Evolutionary conservation across 78 protist species (phyloP), one percentile per base, ranked within the genome.

Genomic region (Andalucia godoyi): DNA sequence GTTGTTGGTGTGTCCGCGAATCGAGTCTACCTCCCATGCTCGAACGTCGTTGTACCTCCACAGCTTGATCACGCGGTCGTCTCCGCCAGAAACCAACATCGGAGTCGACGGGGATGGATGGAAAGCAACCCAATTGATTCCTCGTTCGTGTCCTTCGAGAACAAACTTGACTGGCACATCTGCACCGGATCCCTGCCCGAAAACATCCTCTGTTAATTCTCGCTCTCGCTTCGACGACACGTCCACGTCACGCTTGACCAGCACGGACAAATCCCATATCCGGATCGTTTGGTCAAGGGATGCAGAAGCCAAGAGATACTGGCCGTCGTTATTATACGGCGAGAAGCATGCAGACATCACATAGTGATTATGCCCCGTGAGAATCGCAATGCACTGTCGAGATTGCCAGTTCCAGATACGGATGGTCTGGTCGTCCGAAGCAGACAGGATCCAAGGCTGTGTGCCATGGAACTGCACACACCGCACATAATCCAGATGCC

Each of bases 391-490:
- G 66, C 97, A 91, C 4, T 63, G 32, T 38, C 97, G 77, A 1
- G 86, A 41, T 76, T 94, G 97, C 98, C 99, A 97, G 76, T 97
- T 95, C 99, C 99, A 97, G 53, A 97, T 87, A 32, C 98, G 87
- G 57, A 95, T 84, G 10, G 97, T 84, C 62, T 87, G 89, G 70
- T 97, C 99, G 59, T 97, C 99, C 2, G 95, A 86, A 4, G 94
- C 79, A 6, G 84, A 66, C 27, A 97, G 46, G 36, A 97, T 83
- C 99, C 99, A 97, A 13, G 99, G 99, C 7, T 57, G 2, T 27
- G n/a, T 41, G 55, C 34, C 15, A 81, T 90, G 94, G 78, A 95
- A 94, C 66, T 87, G 94, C 18, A 90, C 95, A 2, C 95, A 93
- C 34, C 99, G 88, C 58, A 97, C 81, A 75, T 95, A 96, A 69